Evolutionary conservation across 352 stramenopile genomes (phyloP), one percentile per base, ranked within the genome.

Genomic region (Globisporangium heterothallicum): DNA sequence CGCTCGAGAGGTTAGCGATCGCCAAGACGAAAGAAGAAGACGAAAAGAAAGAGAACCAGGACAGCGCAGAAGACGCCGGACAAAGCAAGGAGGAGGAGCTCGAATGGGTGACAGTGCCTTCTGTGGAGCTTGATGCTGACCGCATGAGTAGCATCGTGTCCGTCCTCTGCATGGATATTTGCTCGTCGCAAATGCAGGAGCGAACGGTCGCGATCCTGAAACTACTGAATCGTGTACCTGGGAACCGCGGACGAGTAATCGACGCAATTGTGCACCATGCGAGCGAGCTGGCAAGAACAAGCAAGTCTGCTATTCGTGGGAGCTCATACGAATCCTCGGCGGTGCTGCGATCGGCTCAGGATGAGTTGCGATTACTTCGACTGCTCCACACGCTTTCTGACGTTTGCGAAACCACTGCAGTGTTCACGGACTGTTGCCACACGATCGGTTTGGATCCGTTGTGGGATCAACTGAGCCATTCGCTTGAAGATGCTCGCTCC

Each of bases 311-410:
- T 18, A 45, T 49, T 3, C n/a, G 21, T n/a, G 22, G 53, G 1
- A 45, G 38, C 4, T 32, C 40, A 30, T 89, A 85, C 43, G 82
- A 89, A 47, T 78, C 80, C 0, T 90, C 85, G 18, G 83, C 84
- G 12, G 85, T 94, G n/a, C 64, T 92, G 30, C 73, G 66, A 12
- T 86, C 71, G 2, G 77, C 78, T 10, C 86, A 90, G 48, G 71
- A 95, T 61, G 95, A 99, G 59, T 66, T 98, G 16, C 98, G 98
- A 56, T 66, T 99, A 32, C 74, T 99, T 18, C 86, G 96, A 16
- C 74, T 99, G 19, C 66, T 99, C 27, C 96, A 99, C 66, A 98
- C 94, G 27, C 68, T 99, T 13, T 94, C 85, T 4, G 84, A 94
- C 56, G 65, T 94, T 16, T 87, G 82, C 51, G 70, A 78, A 38